phyloP scores from a whole-genome alignment of 2,329 filamentous ascomycete genomes.

The Paraphoma chrysanthemicola region DNA sequence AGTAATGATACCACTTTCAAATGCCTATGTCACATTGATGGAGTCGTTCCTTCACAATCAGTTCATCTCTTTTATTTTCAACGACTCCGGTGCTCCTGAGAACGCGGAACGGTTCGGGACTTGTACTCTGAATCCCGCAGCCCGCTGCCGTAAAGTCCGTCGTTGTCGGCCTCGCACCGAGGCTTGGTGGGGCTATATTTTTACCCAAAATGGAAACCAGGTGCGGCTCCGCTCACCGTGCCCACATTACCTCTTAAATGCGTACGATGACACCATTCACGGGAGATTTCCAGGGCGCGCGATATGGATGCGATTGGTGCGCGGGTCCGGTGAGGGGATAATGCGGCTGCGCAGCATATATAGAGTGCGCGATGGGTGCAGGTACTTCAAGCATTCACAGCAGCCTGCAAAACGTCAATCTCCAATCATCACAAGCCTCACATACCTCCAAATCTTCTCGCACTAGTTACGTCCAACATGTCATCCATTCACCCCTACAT shows the following conservation, averaged over 20 bases:
- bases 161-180: too few species aligned
- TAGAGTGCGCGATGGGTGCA: not conserved
- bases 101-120: too few species aligned
- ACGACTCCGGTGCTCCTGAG: too few species aligned
- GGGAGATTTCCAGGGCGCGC: not conserved
- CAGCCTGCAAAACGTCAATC: not conserved
- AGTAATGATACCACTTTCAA: not conserved
- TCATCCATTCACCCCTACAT: constrained; percentile 66
- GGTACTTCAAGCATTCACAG: not conserved
- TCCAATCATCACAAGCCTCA: not conserved
- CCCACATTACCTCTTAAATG: constrained; percentile 7
- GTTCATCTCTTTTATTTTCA: too few species aligned
- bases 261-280: constrained; percentile 15
- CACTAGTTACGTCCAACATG: constrained; percentile 19
- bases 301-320: constrained; percentile 9
- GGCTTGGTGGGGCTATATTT: constrained; percentile 13
- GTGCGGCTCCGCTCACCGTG: constrained; percentile 20
- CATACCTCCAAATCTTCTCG: not conserved
- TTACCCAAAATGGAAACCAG: constrained; percentile 16
- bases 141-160: too few species aligned
- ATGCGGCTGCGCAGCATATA: not conserved
- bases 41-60: too few species aligned
- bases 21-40: not conserved
- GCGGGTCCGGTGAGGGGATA: constrained; percentile 15
- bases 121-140: too few species aligned